Percentiles rank a stretch among this genome's conserved stretches.
phyloP scores from a whole-genome alignment of 169 alveolate genomes.

The Perkinsus chesapeaki region DNA sequence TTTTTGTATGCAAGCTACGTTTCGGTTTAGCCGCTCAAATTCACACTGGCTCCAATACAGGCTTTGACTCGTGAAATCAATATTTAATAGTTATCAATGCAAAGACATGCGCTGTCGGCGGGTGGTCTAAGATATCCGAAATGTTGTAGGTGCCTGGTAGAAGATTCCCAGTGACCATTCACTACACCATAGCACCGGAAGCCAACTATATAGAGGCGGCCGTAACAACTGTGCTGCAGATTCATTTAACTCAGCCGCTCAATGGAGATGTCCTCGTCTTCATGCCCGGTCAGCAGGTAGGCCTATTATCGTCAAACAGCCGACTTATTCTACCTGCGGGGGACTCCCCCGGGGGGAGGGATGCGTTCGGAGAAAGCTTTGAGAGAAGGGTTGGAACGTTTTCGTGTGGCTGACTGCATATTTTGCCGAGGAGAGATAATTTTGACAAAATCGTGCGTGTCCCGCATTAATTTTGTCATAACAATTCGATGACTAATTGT shows the following conservation, averaged over 20 bases:
- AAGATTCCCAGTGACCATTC: conserved; percentile 93
- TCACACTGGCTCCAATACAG: no score
- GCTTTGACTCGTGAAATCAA: no score
- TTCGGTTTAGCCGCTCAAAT: no score
- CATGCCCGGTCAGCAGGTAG: conserved; percentile 93
- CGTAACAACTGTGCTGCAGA: conserved; percentile 93
- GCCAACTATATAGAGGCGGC: conserved; percentile 98
- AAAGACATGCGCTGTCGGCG: no score
- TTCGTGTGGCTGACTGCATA: neutral
- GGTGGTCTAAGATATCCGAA: no score
- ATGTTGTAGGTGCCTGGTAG: conserved; percentile 84
- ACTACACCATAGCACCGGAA: conserved; percentile 97
- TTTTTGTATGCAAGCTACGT: no score
- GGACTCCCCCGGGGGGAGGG: neutral
- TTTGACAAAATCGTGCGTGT: no score
- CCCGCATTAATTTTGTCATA: no score
- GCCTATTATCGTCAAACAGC: conserved; percentile 44
- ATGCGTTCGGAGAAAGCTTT: conserved; percentile 15
- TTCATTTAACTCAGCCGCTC: conserved; percentile 95
- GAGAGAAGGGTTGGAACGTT: conserved; percentile 9
- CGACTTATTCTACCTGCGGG: neutral
- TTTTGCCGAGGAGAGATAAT: conserved; percentile 20
- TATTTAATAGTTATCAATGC: no score
- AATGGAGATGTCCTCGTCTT: conserved; percentile 96
- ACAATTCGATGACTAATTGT: no score